Evolutionary conservation across 2,329 filamentous ascomycete genomes (phyloP).

Genomic region (Shiraia sp.): DNA sequence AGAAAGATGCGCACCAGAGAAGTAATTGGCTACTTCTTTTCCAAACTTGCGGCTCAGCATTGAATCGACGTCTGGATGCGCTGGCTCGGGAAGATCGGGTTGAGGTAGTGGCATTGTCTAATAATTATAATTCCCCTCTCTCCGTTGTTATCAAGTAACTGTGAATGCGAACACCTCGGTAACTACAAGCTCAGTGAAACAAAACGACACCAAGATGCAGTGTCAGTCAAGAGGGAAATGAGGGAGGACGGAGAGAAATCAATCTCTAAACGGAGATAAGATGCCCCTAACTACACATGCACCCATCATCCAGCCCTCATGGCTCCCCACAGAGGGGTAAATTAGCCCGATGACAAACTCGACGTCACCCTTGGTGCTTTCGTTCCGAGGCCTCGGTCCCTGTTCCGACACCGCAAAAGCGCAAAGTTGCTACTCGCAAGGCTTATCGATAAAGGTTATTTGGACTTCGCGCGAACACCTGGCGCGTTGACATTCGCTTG

Average conservation of each 20-base stretch:
- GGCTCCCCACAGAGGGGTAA: conserved; percentile 17
- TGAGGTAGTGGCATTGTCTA: conserved; percentile 40
- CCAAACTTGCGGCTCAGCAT: conserved; percentile 80
- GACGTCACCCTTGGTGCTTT: conserved; percentile 9
- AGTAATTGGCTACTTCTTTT: conserved; percentile 81
- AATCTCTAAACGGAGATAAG: conserved; percentile 2
- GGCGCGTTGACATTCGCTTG: conserved; percentile 8
- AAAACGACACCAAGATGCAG: background rate
- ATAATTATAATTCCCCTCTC: background rate
- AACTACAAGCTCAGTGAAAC: background rate
- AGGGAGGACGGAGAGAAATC: background rate
- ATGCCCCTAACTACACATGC: no score
- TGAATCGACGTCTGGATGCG: conserved; percentile 62
- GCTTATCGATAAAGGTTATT: conserved; percentile 30
- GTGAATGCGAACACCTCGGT: no score
- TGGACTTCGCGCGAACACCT: conserved; percentile 14
- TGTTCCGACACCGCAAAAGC: conserved; percentile 20
- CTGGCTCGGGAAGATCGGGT: conserved; percentile 60
- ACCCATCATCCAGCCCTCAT: conserved; percentile 7
- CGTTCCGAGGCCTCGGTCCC: conserved; percentile 26
- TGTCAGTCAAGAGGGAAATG: background rate
- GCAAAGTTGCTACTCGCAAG: background rate
- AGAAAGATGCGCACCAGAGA: conserved; percentile 56
- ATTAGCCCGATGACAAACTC: conserved; percentile 2
- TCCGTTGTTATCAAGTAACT: no score